Evolutionary conservation across 2,329 filamentous ascomycete genomes (phyloP), one percentile per base, ranked within the genome.

Genomic region (Coniochaeta hoffmannii): DNA sequence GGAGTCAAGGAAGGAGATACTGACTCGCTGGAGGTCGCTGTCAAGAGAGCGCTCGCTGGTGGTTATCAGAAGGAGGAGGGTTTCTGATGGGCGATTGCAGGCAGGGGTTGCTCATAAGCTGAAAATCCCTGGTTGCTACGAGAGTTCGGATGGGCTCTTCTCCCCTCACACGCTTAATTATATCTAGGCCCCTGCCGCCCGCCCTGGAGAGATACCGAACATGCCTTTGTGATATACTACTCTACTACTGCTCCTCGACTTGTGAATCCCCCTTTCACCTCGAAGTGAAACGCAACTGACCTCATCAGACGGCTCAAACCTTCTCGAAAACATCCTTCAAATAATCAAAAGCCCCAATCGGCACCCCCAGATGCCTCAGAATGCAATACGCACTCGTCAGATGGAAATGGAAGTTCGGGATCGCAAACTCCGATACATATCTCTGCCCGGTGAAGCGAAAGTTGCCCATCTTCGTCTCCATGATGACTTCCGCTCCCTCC

Each of bases 331-430:
- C 59, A 28, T 57, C 59, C 53, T 28, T 56, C 60, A 81, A 60
- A 60, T 71, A 83, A 62, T 82, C 77, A 32, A 63, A 31, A 66
- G 82, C 82, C 1, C 78, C 79, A 19, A 84, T n/a, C 1, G 71
- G 71, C 28, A 82, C 78, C 0, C 80, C 80, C 63, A 76, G 71
- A 53, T 71, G 73, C 54, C 80, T 68, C 60, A 83, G 61, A 49
- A 84, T 74, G 5, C 65, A 71, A 65, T 83, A 83, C 15, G 75
- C 74, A 15, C 71, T 78, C 2, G 68, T 71, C n/a, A 76, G 60
- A 60, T 83, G 81, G 62, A 83, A 84, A 66, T 73, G 81, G 62
- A 82, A 75, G 60, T 83, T 81, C 1, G 80, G 77, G 44, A 81
- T 61, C 5, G 68, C 73, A 64, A 70, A 76, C 1, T 64, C 62